A percentile compares a stretch with the other conserved stretches of the same genome.
Evolutionary conservation across 768 basidiomycete genomes (phyloP).

Genomic region (Antrodiella citrinella): DNA sequence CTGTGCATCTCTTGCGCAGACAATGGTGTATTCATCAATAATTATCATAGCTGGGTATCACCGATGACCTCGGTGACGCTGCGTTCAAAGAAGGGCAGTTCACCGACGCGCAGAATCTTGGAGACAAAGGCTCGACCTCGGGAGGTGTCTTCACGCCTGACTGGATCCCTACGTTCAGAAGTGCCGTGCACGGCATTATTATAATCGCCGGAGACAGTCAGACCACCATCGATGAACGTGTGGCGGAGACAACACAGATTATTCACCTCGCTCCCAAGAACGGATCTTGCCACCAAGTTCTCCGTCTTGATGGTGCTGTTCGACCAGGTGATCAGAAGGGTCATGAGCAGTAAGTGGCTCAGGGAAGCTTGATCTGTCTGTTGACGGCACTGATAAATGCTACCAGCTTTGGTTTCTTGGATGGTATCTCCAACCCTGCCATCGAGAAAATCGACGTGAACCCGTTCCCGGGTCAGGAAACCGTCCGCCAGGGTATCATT

Average conservation of each 20-base stretch:
- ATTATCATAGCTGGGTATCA: constrained; percentile 24
- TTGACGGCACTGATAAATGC: no score
- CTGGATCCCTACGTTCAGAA: constrained; percentile 41
- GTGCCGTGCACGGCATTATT: constrained; percentile 40
- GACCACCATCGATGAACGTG: constrained; percentile 22
- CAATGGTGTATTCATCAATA: neutral
- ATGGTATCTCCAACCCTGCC: constrained; percentile 25
- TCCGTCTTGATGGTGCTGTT: constrained; percentile 27
- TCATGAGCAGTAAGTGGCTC: constrained; percentile 20
- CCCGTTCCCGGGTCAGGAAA: constrained; percentile 15
- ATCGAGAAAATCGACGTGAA: constrained; percentile 20
- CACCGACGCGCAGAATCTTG: constrained; percentile 24
- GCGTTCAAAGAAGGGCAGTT: constrained; percentile 35
- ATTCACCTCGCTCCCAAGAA: constrained; percentile 26
- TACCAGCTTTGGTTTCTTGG: constrained; percentile 20
- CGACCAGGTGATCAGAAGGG: constrained; percentile 19
- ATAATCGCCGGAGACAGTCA: constrained; percentile 40
- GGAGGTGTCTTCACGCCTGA: constrained; percentile 14
- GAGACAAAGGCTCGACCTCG: constrained; percentile 30
- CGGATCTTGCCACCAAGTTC: constrained; percentile 29
- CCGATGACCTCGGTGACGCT: constrained; percentile 30
- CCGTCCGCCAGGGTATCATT: constrained; percentile 21
- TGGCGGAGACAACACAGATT: constrained; percentile 15
- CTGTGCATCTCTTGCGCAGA: neutral
- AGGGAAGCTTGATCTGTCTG: neutral